A percentile compares a stretch with the other conserved stretches of the same genome.
These are phyloP conservation scores for Urtica urens DNA, from an alignment of 306 rosid genomes.

Conservation along the genomic window DNA sequence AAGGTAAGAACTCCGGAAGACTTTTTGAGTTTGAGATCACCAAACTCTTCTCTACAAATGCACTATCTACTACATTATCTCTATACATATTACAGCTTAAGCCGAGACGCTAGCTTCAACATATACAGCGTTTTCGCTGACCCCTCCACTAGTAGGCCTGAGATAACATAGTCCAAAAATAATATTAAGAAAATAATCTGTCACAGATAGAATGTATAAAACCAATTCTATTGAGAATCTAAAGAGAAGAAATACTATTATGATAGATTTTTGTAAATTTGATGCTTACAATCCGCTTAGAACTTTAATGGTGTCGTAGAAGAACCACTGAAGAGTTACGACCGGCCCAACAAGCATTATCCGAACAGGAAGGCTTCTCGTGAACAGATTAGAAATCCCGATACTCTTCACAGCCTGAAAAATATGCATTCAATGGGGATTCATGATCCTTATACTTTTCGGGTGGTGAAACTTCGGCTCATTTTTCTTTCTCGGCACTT, in stretches of 20 bases:
- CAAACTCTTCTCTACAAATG: neutral
- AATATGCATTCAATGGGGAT: too few species aligned
- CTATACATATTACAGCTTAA: slow-evolving; percentile 8
- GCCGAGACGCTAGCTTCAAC: slow-evolving; percentile 29
- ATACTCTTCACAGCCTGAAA: slow-evolving; percentile 72
- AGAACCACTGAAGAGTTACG: slow-evolving; percentile 87
- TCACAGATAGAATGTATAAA: too few species aligned
- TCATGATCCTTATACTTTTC: too few species aligned
- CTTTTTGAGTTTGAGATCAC: neutral
- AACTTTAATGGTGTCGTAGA: slow-evolving; percentile 80
- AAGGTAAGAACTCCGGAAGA: neutral
- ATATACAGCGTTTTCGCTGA: slow-evolving; percentile 22
- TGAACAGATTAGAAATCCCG: slow-evolving; percentile 63
- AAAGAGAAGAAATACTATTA: too few species aligned
- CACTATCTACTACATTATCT: neutral
- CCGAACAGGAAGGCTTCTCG: slow-evolving; percentile 87
- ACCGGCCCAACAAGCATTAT: slow-evolving; percentile 71
- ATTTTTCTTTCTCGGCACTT: too few species aligned
- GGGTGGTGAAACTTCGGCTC: too few species aligned
- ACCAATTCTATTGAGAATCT: too few species aligned
- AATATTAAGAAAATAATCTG: neutral
- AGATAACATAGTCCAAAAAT: slow-evolving; percentile 4
- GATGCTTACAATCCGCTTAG: slow-evolving; percentile 70
- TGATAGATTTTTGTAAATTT: neutral
- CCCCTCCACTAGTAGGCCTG: slow-evolving; percentile 68